Evolutionary conservation across 257 asterid genomes (phyloP).

Genomic region (Dorcoceras hygrometricum): DNA sequence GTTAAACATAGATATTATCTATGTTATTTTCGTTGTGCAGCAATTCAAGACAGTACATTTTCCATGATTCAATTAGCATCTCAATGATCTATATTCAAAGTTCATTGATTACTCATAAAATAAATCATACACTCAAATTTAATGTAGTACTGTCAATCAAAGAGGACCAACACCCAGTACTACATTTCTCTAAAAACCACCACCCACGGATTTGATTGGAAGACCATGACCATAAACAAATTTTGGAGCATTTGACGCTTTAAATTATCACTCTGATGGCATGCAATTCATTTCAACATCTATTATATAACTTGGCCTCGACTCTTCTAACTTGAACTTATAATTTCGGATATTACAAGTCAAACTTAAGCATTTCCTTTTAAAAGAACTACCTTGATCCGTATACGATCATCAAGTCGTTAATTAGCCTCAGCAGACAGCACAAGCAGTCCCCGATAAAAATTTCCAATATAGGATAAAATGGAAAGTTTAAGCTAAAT

Average conservation of each 20-base stretch:
- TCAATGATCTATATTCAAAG: background rate
- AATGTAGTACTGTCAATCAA: background rate
- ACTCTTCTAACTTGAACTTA: background rate
- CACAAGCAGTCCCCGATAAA: background rate
- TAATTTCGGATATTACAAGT: background rate
- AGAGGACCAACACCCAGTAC: background rate
- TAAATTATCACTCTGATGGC: too few species aligned
- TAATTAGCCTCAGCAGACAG: background rate
- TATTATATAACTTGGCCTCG: background rate
- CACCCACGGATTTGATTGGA: background rate
- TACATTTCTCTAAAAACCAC: background rate
- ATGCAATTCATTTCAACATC: background rate
- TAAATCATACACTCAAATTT: background rate
- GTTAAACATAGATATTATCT: background rate
- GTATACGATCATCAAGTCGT: background rate
- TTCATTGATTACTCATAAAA: background rate
- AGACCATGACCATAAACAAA: background rate
- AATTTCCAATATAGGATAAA: background rate
- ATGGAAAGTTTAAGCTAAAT: background rate
- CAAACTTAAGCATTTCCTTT: background rate
- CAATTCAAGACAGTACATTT: background rate
- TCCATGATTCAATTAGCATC: background rate
- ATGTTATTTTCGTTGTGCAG: background rate
- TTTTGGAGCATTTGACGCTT: background rate
- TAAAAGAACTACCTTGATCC: too few species aligned